Percentiles rank a stretch among this genome's conserved stretches.
Evolutionary conservation across 2,329 filamentous ascomycete genomes (phyloP).

Genomic region (Aspergillus persii): DNA sequence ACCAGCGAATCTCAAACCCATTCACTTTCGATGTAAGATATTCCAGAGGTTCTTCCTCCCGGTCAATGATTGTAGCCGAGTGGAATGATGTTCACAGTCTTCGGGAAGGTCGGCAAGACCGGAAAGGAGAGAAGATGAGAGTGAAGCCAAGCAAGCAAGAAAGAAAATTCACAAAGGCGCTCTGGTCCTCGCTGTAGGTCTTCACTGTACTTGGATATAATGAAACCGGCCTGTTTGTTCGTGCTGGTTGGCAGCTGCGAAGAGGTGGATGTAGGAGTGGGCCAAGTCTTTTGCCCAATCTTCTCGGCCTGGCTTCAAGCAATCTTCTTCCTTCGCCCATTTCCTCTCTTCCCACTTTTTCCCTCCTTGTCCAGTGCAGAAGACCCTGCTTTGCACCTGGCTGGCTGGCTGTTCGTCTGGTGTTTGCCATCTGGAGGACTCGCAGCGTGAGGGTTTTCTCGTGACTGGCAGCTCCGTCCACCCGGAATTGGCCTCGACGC

Average conservation of each 20-base stretch:
- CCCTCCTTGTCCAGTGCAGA: not conserved
- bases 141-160: not conserved
- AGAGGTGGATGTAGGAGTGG: not conserved
- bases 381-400: not conserved
- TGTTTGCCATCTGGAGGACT: not conserved
- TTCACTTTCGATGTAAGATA: no score
- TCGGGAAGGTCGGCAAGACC: not conserved
- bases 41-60: no score
- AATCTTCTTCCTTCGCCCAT: not conserved
- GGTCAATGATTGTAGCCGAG: not conserved
- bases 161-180: not conserved
- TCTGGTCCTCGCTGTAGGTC: not conserved
- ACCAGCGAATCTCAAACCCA: no score
- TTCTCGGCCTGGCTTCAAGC: not conserved
- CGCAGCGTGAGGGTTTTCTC: not conserved
- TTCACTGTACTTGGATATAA: not conserved
- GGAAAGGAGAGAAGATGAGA: not conserved
- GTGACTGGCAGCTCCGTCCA: not conserved
- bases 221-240: not conserved
- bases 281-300: not conserved
- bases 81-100: not conserved
- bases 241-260: not conserved
- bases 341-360: not conserved
- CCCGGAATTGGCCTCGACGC: not conserved
- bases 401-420: not conserved